Evolutionary conservation across 2,329 filamentous ascomycete genomes (phyloP).

Genomic region (Colletotrichum brevisporum): DNA sequence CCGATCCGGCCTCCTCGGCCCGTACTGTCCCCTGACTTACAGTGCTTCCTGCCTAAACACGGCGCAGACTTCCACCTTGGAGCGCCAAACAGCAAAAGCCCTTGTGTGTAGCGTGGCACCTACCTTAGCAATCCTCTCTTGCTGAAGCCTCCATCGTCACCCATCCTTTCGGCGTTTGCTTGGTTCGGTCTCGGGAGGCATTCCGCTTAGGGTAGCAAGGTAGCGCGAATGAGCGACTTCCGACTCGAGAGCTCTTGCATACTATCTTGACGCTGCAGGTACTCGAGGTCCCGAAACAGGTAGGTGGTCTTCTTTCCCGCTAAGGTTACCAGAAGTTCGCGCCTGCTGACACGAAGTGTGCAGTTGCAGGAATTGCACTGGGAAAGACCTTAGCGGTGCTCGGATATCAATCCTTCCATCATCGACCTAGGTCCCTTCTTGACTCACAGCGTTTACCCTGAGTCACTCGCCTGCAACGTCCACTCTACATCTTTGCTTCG

Average conservation of each 20-base stretch:
- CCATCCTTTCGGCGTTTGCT: no score
- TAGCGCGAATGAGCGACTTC: no score
- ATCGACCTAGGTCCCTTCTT: background rate
- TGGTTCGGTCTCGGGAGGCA: no score
- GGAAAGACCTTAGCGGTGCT: background rate
- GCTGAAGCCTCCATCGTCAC: background rate
- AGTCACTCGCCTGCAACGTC: background rate
- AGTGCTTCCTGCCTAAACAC: background rate
- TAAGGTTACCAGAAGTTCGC: no score
- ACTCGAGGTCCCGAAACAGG: no score
- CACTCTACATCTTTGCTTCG: background rate
- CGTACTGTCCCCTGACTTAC: slow-evolving; percentile 5
- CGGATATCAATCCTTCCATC: background rate
- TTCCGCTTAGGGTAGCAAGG: no score
- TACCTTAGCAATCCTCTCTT: background rate
- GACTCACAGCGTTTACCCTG: background rate
- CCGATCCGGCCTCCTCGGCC: no score
- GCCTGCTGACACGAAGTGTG: no score
- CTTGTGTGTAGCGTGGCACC: background rate
- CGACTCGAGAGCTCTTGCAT: no score
- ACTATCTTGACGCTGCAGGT: no score
- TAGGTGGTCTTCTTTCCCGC: no score
- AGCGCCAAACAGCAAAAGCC: background rate
- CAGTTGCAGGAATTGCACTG: no score
- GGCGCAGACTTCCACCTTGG: background rate